A percentile compares a stretch with the other conserved stretches of the same genome.
phyloP scores from a whole-genome alignment of 2,329 filamentous ascomycete genomes.

The Aspergillus ibericus region DNA sequence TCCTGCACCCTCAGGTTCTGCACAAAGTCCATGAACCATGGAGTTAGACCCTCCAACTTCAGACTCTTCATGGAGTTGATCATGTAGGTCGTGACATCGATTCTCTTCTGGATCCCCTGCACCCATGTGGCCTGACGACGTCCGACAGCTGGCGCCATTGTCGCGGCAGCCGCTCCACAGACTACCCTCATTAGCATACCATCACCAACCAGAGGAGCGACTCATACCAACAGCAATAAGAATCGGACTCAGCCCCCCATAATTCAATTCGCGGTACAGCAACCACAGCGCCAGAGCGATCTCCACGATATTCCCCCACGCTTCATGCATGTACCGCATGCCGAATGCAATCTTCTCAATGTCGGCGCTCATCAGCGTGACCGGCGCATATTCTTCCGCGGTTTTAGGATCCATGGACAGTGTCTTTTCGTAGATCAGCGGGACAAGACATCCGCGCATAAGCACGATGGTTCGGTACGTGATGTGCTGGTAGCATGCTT shows the following conservation, averaged over 20 bases:
- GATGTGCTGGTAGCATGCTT: conserved; percentile 31
- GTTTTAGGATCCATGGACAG: conserved; percentile 19
- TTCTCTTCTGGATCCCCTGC: conserved; percentile 26
- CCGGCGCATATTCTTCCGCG: conserved; percentile 19
- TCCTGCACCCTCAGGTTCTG: background rate
- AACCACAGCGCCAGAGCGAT: conserved; percentile 20
- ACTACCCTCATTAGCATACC: background rate
- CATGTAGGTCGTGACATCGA: conserved; percentile 28
- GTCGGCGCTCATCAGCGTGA: conserved; percentile 39
- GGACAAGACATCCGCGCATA: background rate
- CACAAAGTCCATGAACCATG: conserved; percentile 21
- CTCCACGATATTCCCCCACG: conserved; percentile 21
- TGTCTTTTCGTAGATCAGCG: conserved; percentile 37
- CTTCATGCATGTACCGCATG: conserved; percentile 29
- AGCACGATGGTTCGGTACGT: conserved; percentile 11
- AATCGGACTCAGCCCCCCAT: conserved; percentile 25
- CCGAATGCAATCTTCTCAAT: conserved; percentile 29
- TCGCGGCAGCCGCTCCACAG: background rate
- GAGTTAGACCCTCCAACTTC: background rate
- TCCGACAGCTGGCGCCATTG: conserved; percentile 1
- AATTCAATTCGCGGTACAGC: conserved; percentile 21
- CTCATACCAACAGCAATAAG: conserved; percentile 16
- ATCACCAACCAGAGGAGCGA: background rate
- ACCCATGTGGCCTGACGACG: conserved; percentile 28
- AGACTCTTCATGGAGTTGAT: conserved; percentile 40